phyloP scores from a whole-genome alignment of 208 protist genomes.

The Trypanosoma cruzi region DNA sequence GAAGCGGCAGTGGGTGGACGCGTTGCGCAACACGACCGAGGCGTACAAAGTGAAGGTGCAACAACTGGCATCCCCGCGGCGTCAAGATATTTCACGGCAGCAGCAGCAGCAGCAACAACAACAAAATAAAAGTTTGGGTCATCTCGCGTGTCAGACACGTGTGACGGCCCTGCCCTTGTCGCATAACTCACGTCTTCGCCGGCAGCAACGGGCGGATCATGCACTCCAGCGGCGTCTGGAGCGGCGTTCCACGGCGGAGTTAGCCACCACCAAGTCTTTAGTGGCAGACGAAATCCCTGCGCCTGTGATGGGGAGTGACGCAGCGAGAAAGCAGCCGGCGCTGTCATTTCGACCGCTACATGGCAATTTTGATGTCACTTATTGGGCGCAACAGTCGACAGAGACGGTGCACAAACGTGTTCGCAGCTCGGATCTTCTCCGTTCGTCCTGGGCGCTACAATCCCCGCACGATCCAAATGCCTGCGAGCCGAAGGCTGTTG shows the following conservation, averaged over 20 bases:
- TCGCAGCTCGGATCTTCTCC: conserved; percentile 19
- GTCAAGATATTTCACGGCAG: not conserved
- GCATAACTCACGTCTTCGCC: conserved; percentile 46
- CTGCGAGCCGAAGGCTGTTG: not conserved
- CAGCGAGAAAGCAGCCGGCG: not conserved
- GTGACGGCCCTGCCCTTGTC: conserved; percentile 24
- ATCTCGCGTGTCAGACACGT: conserved; percentile 2
- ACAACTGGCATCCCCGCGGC: not conserved
- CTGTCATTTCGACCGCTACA: not conserved
- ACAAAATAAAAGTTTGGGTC: not conserved
- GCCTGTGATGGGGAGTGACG: not conserved
- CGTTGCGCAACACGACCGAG: conserved; percentile 54
- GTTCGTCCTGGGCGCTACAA: not conserved
- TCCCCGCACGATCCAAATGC: not conserved
- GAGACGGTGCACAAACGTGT: conserved; percentile 21
- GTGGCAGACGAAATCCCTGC: too few relatives aligned
- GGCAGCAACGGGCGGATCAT: conserved; percentile 41
- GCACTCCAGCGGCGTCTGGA: conserved; percentile 10
- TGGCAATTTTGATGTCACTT: conserved; percentile 22
- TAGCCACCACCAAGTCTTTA: not conserved
- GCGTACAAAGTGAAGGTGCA: conserved; percentile 25
- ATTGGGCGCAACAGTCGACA: conserved; percentile 28
- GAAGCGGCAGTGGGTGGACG: conserved; percentile 76
- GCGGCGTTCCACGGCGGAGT: not conserved
- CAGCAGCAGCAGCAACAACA: conserved; percentile 6